phyloP scores from a whole-genome alignment of 352 stramenopile genomes.

The Phytophthora litchii region DNA sequence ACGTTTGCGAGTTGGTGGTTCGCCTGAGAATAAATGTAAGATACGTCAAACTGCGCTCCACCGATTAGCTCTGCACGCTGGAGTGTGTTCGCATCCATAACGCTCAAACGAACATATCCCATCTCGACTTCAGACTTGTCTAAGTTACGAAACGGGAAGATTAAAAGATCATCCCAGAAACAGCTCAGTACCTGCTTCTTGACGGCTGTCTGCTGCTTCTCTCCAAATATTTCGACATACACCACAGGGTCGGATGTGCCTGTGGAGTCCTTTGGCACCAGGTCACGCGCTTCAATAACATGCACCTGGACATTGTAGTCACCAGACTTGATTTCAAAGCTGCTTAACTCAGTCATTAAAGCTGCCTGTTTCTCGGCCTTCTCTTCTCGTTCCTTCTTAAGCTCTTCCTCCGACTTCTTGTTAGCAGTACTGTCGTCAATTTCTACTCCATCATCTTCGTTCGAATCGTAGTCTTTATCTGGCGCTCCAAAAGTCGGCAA shows the following conservation, averaged over 20 bases:
- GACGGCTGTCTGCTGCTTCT: slow-evolving; percentile 83
- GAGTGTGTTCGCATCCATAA: slow-evolving; percentile 89
- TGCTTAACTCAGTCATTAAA: slow-evolving; percentile 75
- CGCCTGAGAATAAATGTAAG: slow-evolving; percentile 85
- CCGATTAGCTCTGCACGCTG: slow-evolving; percentile 91
- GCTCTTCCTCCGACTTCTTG: slow-evolving; percentile 68
- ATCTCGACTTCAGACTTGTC: slow-evolving; percentile 87
- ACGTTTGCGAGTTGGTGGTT: slow-evolving; percentile 91
- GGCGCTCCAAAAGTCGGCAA: slow-evolving; percentile 60
- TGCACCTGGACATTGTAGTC: slow-evolving; percentile 92
- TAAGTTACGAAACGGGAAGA: slow-evolving; percentile 77
- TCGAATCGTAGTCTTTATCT: slow-evolving; percentile 77
- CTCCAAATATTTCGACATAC: slow-evolving; percentile 86
- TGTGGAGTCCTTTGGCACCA: slow-evolving; percentile 87
- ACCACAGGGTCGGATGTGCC: slow-evolving; percentile 92
- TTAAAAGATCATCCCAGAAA: slow-evolving; percentile 86
- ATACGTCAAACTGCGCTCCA: slow-evolving; percentile 84
- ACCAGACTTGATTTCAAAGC: slow-evolving; percentile 85
- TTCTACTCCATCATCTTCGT: slow-evolving; percentile 65
- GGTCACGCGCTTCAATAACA: slow-evolving; percentile 89
- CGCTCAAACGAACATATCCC: slow-evolving; percentile 77
- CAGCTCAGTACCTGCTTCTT: slow-evolving; percentile 90
- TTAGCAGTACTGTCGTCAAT: slow-evolving; percentile 58
- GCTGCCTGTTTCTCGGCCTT: slow-evolving; percentile 76
- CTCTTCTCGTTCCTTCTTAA: slow-evolving; percentile 76